Percentiles rank a stretch among this genome's conserved stretches.
Conservation (phyloP, 2,329 filamentous ascomycete species). For the Dryadomyces quercus-mongolicae region DNA sequence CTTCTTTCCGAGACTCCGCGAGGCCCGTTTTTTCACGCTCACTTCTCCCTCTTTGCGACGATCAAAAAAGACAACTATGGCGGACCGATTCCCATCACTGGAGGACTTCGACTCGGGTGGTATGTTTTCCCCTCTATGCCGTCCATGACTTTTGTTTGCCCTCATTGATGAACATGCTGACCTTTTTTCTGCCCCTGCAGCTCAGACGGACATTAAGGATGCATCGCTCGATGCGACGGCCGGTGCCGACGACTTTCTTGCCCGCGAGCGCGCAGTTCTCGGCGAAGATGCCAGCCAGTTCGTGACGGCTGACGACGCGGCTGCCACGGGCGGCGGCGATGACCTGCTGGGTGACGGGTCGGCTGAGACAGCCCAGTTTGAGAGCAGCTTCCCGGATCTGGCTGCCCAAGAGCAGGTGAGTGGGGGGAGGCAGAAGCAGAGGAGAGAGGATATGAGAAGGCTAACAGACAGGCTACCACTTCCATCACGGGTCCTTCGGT, state of each 20-base stretch:
- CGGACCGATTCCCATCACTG: slow-evolving; percentile 66
- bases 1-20: background rate
- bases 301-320: slow-evolving; percentile 55
- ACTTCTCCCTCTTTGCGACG: background rate
- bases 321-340: slow-evolving; percentile 39
- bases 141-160: background rate
- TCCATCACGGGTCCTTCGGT: slow-evolving; percentile 66
- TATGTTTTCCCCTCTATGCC: slow-evolving; percentile 20
- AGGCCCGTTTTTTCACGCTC: background rate
- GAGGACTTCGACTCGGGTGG: slow-evolving; percentile 63
- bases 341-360: slow-evolving; percentile 56
- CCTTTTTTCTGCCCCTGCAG: slow-evolving; percentile 26
- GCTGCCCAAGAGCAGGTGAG: slow-evolving; percentile 52
- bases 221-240: slow-evolving; percentile 42
- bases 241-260: slow-evolving; percentile 67
- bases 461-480: slow-evolving; percentile 17
- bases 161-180: slow-evolving; percentile 1
- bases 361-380: slow-evolving; percentile 47
- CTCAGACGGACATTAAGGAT: slow-evolving; percentile 53
- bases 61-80: slow-evolving; percentile 38
- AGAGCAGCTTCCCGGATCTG: slow-evolving; percentile 84
- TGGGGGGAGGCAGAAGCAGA: background rate
- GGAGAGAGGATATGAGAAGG: background rate
- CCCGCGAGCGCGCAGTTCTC: slow-evolving; percentile 78
- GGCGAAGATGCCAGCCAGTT: slow-evolving; percentile 93